Base-by-base conservation (phyloP, 768 basidiomycete species). In the Suillus spraguei region DNA sequence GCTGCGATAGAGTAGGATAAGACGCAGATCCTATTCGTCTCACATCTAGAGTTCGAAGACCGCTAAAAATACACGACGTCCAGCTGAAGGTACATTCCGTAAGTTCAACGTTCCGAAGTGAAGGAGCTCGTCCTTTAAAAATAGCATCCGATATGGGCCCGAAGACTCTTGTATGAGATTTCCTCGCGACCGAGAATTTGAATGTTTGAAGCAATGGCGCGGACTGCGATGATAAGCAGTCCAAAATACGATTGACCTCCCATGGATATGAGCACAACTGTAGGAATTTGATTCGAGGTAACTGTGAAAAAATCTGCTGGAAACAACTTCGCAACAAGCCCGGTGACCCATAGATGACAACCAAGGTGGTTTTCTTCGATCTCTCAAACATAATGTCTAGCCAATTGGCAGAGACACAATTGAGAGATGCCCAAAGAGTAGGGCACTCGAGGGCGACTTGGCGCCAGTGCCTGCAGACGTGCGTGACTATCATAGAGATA, bases 391-490 rank as follows among this genome's bases (percentile, higher is more conserved):
- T 79, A 65, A 79, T 80, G 59, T 76, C 71, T n/a, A 75, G 75
- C 79, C 81, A 81, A 44, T 64, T 66, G 10, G 72, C 72, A 39
- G 72, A 73, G 13, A 66, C 67, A 47, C 80, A 78, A 1, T 10
- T 10, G 50, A 90, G 75, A 32, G 61, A 72, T 16, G 83, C 83
- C 88, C 88, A 90, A 20, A 89, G 78, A 10, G 77, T 74, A 1
- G 86, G 83, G 0, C 82, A 83, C 39, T 81, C 80, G 35, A 88
- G 62, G 4, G 86, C 82, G 2, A 80, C 65, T 44, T 74, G 75
- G 59, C 87, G 84, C 88, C 88, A 89, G 63, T 81, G 83, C 32
- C 67, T 75, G 71, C 87, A 89, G 16, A 88, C 82, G 66, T 87
- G 87, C 13, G 87, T 87, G 17, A 82, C 84, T 65, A 85, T 74